These are phyloP conservation scores for Fusarium clavum DNA, from an alignment of 2,329 filamentous ascomycete species.

Conservation along the genomic window DNA sequence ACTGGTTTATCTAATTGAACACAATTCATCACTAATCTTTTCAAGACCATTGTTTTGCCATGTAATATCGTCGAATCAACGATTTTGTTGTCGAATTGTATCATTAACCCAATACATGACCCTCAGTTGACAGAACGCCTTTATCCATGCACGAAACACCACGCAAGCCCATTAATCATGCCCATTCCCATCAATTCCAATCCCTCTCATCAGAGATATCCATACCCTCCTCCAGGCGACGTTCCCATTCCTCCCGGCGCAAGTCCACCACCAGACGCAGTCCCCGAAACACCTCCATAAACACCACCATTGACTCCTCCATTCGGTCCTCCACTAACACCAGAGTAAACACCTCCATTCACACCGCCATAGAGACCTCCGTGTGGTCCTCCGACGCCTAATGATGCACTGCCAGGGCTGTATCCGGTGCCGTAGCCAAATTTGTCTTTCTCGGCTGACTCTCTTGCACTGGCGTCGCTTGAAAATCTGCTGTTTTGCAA, in stretches of 20 bases:
- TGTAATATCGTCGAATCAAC: not conserved
- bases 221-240: constrained; percentile 27
- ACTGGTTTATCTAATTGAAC: not conserved
- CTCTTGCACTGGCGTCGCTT: constrained; percentile 13
- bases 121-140: not conserved
- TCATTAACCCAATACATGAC: not conserved
- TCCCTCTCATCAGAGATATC: not conserved
- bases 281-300: constrained; percentile 32
- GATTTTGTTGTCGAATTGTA: not conserved
- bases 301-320: constrained; percentile 29
- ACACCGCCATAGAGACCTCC: constrained; percentile 30
- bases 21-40: not conserved
- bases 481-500: constrained; percentile 24
- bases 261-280: constrained; percentile 16
- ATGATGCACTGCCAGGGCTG: constrained; percentile 11
- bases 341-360: constrained; percentile 27
- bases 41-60: not conserved
- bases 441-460: constrained; percentile 4
- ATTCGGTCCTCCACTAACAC: constrained; percentile 21
- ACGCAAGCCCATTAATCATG: not conserved
- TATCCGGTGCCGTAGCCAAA: constrained; percentile 14
- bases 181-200: not conserved
- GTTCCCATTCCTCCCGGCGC: constrained; percentile 21
- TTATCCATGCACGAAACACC: not conserved
- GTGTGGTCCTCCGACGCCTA: constrained; percentile 15